Evolutionary conservation across 495 filamentous ascomycete genomes (phyloP), one percentile per base, ranked within the genome.

Genomic region (Corynascus novoguineensis): DNA sequence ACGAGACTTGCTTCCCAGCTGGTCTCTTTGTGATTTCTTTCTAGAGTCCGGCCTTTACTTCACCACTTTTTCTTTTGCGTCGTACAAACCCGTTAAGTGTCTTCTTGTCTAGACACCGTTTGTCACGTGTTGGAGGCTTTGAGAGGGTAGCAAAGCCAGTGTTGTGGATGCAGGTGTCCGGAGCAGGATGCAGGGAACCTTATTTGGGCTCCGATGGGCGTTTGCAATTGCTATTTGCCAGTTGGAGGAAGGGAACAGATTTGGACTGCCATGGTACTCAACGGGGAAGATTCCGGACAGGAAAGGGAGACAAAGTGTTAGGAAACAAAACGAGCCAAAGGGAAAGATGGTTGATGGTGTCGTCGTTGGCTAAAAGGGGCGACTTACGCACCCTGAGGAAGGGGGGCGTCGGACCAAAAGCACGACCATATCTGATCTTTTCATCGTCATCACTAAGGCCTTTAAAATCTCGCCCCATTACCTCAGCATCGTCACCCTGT

Each of bases 161-260:
- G 40, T 44, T 32, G 17, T 21, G 47, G 12, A 37, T 59, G 50
- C 45, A 49, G 7, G 50, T 50, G 42, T 40, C 50, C 42, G 32
- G 45, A 45, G 34, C 17, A 27, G 10, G 41, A 46, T 40, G 47
- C 45, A 56, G 32, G 46, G 24, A 60, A 60, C 58, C 58, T 60
- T 60, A 60, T 60, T 60, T 50, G 52, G 53, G 51, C 51, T 35
- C 12, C 24, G 31, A 3, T 12, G 58, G 38, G 27, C 58, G 58
- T 60, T 60, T 60, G 58, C 58, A 50, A 31, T 17, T 19, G 27
- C 27, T 9, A 14, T 15, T 19, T 28, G 31, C 32, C 21, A 25
- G 37, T 42, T 53, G 50, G 12, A 10, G 28, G 6, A 1, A 7
- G 45, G 32, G 34, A n/a, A n/a, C n/a, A n/a, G n/a, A 35, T n/a